Base-by-base conservation (phyloP, 2,329 filamentous ascomycete species). In the Leptodontidium sp. region DNA sequence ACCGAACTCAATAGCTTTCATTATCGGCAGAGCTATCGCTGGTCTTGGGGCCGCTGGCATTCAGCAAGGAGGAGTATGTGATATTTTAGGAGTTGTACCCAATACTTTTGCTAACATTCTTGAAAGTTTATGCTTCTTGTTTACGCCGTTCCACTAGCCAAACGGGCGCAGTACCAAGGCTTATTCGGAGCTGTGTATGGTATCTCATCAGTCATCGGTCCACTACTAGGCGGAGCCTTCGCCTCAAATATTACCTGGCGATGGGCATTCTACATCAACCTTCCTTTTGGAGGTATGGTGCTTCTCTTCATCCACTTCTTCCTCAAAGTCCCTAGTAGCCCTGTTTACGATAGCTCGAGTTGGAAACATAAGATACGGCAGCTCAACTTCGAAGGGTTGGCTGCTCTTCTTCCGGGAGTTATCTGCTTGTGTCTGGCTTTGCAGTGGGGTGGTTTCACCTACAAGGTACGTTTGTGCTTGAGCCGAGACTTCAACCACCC, bases 361-460 rank as follows among this genome's bases (percentile, higher is more conserved):
- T 58, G 26, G 24, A 69, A 81, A 67, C 80, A 81, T 77, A 78
- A 77, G 65, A 71, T 79, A 12, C 69, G 67, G 24, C 75, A 75
- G 45, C 81, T 86, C 74, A 83, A 86, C 67, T 67, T 84, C 49
- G 75, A 84, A 26, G 49, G 53, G 11, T 52, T 57, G 29, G 73
- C 78, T 52, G 45, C 78, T 40, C 70, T 86, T 58, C 80, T 85
- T 79, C 77, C 78, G 73, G 70, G 69, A 50, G 61, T 71, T 2
- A 49, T 71, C 24, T 81, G 77, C 62, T 73, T 84, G 2, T 81
- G 68, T 11, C 61, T 73, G n/a, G 72, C 68, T 12, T 53, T 73
- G 6, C 68, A 81, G 55, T 74, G 72, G 72, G 80, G 80, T 80
- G 83, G 83, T 65, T 86, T 86, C 65, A 78, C 79, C 4, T 71